These are phyloP conservation scores for Solanum piurae DNA, from an alignment of 257 asterid genomes.

Conservation along the genomic window DNA sequence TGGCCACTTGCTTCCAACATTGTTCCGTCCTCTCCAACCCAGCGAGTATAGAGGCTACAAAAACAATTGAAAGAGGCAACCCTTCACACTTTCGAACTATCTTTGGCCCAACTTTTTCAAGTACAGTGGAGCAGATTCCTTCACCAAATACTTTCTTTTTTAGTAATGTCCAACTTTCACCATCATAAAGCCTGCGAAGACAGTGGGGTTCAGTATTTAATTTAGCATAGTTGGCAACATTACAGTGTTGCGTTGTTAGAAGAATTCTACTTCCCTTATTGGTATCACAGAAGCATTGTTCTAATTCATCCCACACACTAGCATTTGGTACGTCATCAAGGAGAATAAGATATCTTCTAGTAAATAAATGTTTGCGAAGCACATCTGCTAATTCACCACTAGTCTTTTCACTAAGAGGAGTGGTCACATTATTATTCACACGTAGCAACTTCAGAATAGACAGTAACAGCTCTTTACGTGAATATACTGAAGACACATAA, in stretches of 20 bases:
- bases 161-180: neutral
- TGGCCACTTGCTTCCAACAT: neutral
- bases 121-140: neutral
- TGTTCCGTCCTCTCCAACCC: neutral
- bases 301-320: neutral
- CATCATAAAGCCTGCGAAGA: accelerated
- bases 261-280: neutral
- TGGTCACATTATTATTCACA: accelerated
- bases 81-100: neutral
- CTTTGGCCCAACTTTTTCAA: neutral
- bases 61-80: neutral
- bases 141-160: neutral
- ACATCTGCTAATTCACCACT: neutral
- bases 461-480: neutral
- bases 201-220: neutral
- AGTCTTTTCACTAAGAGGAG: accelerated
- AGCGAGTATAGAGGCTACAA: neutral
- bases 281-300: neutral
- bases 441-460: accelerated
- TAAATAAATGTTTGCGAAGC: no score
- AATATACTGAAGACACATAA: slow-evolving; percentile 9
- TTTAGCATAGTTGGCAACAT: accelerated
- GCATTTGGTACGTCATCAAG: accelerated
- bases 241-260: neutral
- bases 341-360: neutral